phyloP scores from a whole-genome alignment of 1,284 basidiomycete species.

The Peniophora sp. region DNA sequence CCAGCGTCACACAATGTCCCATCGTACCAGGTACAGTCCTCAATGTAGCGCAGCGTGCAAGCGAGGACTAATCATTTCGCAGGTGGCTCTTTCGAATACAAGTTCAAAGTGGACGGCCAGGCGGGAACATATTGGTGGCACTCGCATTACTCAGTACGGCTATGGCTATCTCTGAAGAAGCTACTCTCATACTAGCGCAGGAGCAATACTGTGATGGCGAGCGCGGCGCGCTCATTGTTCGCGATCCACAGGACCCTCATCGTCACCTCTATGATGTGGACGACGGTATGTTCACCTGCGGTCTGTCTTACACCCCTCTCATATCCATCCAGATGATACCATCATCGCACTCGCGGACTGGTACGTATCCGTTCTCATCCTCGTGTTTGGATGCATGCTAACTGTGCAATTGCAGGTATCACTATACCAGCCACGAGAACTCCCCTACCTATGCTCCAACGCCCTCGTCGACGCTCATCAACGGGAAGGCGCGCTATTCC shows the following conservation, averaged over 20 bases:
- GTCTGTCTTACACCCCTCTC: not conserved
- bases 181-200: not conserved
- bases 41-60: not conserved
- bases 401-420: not conserved
- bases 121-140: conserved; percentile 12
- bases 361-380: not conserved
- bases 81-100: not conserved
- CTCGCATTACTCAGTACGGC: conserved; percentile 5
- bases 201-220: conserved; percentile 11
- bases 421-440: not conserved
- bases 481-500: conserved; percentile 24
- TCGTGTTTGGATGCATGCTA: not conserved
- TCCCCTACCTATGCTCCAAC: too few relatives aligned
- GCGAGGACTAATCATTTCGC: not conserved
- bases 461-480: not conserved
- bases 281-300: not conserved
- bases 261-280: conserved; percentile 7
- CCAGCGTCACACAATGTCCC: not conserved
- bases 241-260: conserved; percentile 6
- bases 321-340: not conserved
- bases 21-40: not conserved
- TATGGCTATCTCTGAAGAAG: not conserved
- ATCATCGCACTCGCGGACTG: not conserved
- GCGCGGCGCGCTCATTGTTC: conserved; percentile 5
- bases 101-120: not conserved